Base-by-base conservation (phyloP, 2,329 filamentous ascomycete genomes). In the Alternaria brassicicola region DNA sequence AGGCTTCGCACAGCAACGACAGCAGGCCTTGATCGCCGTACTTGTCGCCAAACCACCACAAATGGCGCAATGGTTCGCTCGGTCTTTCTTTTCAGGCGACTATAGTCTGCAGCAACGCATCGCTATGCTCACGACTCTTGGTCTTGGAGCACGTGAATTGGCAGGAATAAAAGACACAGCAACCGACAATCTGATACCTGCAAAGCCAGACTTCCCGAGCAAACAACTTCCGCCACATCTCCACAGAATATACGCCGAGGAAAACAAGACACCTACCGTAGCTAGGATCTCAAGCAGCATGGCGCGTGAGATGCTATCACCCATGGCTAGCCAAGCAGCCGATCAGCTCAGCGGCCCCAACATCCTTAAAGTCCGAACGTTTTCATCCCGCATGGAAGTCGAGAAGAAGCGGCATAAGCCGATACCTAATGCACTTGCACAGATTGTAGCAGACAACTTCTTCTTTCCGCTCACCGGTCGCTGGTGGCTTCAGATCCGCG, bases 11-110 rank as follows among this genome's bases (percentile, higher is more conserved):
- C 86, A 92, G 60, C 81, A 92, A 57, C 87, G 89, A 17, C 81
- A 95, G 3, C 89, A 96, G 74, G 88, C 89, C 13, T 89, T 99
- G 81, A 88, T 97, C 42, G 90, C 93, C 0, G 79, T 97, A 7
- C 81, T 97, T 0, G 83, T 95, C 2, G 88, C 91, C 0, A 86
- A 91, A 63, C 92, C 95, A 0, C 80, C 86, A 47, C 83, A 85
- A 51, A 92, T 97, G 85, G 93, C 88, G 0, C 90, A 87, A 13
- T 96, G 92, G 89, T 91, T 96, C 57, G 88, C 90, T 3, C 87
- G 88, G 55, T 89, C 90, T 0, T 96, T 95, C 73, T 98, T 97
- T 73, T 89, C 92, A 39, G 93, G 93, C 15, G 95, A 99, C 73
- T 93, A 95, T 76, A 97, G 93, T 0, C 81, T 98, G 35, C 86